These are phyloP conservation scores for Orbilia oligospora DNA, from an alignment of 2,329 filamentous ascomycete genomes.

Conservation along the genomic window DNA sequence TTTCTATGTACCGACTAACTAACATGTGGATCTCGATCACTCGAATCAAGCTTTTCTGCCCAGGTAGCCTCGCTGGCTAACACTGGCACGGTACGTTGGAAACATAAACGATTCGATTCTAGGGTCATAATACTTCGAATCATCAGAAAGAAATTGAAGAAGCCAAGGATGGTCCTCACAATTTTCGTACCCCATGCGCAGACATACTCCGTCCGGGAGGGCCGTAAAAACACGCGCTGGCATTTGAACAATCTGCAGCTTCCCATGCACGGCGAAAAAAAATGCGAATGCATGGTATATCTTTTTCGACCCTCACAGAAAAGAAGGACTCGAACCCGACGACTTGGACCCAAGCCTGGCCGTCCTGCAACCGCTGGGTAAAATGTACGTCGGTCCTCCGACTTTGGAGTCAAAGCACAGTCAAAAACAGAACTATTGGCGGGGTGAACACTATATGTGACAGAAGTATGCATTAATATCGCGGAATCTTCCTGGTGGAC, in stretches of 20 bases:
- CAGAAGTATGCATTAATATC: neutral
- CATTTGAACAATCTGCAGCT: conserved; percentile 2
- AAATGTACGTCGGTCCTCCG: neutral
- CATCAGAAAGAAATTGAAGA: neutral
- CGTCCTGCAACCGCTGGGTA: conserved; percentile 16
- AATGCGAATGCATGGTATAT: neutral
- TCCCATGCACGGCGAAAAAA: conserved; percentile 1
- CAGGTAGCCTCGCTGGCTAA: neutral
- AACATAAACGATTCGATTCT: neutral
- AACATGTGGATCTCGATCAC: neutral
- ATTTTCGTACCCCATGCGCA: conserved; percentile 4
- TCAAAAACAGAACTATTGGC: conserved; percentile 16
- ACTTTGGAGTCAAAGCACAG: conserved; percentile 15
- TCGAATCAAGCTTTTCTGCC: conserved; percentile 25
- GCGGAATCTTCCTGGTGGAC: too few species aligned
- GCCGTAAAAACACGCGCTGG: neutral
- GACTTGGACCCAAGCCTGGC: neutral
- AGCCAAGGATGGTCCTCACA: neutral
- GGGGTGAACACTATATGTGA: conserved; percentile 4
- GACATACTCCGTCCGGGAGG: too few species aligned
- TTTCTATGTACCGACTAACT: neutral
- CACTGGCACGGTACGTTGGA: neutral
- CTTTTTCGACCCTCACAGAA: neutral
- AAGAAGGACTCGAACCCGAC: neutral
- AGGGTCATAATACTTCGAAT: neutral